Percentiles rank a stretch among this genome's conserved stretches.
phyloP scores from a whole-genome alignment of 768 basidiomycete genomes.

The Tylopilus plumbeoviolaceoides region DNA sequence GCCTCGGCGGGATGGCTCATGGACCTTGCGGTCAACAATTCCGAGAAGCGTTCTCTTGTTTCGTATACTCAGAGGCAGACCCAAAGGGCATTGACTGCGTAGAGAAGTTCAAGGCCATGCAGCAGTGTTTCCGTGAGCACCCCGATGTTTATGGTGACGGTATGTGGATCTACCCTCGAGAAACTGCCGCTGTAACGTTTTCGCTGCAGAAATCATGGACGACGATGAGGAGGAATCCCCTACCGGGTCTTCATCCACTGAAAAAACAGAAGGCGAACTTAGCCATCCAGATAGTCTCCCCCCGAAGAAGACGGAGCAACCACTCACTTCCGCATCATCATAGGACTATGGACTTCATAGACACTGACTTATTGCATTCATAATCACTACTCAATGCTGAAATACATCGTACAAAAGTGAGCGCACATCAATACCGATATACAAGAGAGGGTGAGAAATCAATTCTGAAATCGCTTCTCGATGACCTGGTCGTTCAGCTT shows the following conservation, averaged over 20 bases:
- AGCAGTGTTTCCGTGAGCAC: constrained; percentile 93
- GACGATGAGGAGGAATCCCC: constrained; percentile 53
- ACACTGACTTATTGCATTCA: constrained; percentile 28
- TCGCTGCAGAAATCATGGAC: constrained; percentile 56
- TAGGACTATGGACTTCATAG: constrained; percentile 18
- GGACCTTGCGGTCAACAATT: constrained; percentile 94
- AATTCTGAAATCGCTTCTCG: constrained; percentile 66
- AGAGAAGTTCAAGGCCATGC: constrained; percentile 97
- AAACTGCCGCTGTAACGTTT: constrained; percentile 3
- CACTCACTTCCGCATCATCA: constrained; percentile 12
- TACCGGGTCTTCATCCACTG: not conserved
- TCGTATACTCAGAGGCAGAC: constrained; percentile 89
- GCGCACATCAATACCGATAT: not conserved
- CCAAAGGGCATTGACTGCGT: constrained; percentile 98
- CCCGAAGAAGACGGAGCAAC: constrained; percentile 8
- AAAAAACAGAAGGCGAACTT: constrained; percentile 8
- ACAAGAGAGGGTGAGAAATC: constrained; percentile 10
- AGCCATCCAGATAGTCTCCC: constrained; percentile 2
- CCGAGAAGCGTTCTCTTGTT: constrained; percentile 94
- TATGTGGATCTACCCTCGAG: constrained; percentile 36
- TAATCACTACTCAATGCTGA: constrained; percentile 29
- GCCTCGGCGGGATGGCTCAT: constrained; percentile 97
- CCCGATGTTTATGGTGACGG: constrained; percentile 96
- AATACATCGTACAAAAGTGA: constrained; percentile 16
- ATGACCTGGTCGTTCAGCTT: constrained; percentile 59